These are phyloP conservation scores for Pichia sp. DNA, from an alignment of 1,139 yeast species.

Conservation along the genomic window DNA sequence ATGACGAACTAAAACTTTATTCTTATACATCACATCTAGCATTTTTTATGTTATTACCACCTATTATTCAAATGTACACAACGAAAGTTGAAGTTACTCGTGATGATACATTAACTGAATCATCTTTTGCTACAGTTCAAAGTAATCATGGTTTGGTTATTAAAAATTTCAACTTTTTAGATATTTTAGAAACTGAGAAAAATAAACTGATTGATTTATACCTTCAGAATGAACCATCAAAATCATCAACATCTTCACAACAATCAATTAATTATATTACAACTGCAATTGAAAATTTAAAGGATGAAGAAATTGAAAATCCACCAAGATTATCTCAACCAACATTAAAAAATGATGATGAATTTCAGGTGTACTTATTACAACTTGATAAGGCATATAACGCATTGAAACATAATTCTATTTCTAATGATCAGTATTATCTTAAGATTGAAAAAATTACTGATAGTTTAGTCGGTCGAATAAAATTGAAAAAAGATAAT, in stretches of 20 bases:
- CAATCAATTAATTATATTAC: no score
- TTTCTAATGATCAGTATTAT: slow-evolving; percentile 1
- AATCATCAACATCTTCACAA: no score
- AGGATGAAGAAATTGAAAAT: no score
- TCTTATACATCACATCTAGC: slow-evolving; percentile 28
- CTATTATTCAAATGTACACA: slow-evolving; percentile 23
- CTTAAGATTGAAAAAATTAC: slow-evolving; percentile 4
- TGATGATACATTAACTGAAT: slow-evolving; percentile 23
- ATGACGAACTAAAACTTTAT: slow-evolving; percentile 24
- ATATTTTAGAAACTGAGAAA: slow-evolving; percentile 3
- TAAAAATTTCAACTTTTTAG: slow-evolving; percentile 8
- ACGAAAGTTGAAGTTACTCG: slow-evolving; percentile 25
- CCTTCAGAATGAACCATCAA: slow-evolving; percentile 1
- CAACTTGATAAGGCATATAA: slow-evolving; percentile 8
- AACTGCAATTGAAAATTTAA: no score
- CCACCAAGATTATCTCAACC: no score
- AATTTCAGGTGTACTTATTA: neutral
- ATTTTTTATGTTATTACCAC: slow-evolving; percentile 26
- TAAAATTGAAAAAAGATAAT: neutral
- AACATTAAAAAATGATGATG: neutral
- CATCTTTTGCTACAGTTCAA: slow-evolving; percentile 7
- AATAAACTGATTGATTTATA: slow-evolving; percentile 5
- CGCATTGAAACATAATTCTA: slow-evolving; percentile 1
- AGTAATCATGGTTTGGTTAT: slow-evolving; percentile 4
- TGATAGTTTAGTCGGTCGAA: neutral